phyloP scores from a whole-genome alignment of 108 stramenopile genomes.

The Pseudonitzschia multiseries region DNA sequence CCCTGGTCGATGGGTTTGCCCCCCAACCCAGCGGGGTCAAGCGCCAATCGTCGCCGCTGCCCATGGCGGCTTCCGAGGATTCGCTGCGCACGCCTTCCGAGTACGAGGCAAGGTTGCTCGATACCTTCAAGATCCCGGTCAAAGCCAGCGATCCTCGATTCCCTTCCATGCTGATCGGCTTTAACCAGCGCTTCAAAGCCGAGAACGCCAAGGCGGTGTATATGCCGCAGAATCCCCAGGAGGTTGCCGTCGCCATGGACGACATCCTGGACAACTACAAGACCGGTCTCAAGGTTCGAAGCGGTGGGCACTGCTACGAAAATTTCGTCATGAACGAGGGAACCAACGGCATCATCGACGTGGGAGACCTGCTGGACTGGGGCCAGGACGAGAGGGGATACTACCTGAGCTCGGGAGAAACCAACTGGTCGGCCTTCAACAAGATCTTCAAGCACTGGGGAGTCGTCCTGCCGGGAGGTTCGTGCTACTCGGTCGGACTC shows the following conservation, averaged over 20 bases:
- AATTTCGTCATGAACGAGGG: slow-evolving; percentile 11
- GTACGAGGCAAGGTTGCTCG: no score
- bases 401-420: slow-evolving; percentile 5
- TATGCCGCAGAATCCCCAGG: background rate
- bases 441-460: slow-evolving; percentile 2
- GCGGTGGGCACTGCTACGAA: slow-evolving; percentile 10
- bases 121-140: no score
- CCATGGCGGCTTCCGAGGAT: no score
- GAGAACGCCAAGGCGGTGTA: background rate
- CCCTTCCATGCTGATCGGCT: no score
- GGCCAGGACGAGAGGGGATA: slow-evolving; percentile 1
- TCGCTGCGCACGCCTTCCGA: no score
- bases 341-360: slow-evolving; percentile 3
- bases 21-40: no score
- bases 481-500: slow-evolving; percentile 9
- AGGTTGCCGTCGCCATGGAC: slow-evolving; percentile 1
- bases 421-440: slow-evolving; percentile 3
- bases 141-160: no score
- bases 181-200: no score
- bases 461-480: slow-evolving; percentile 4
- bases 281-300: slow-evolving; percentile 1
- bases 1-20: no score
- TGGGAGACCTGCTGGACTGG: background rate
- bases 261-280: background rate
- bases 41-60: no score